A percentile compares a stretch with the other conserved stretches of the same genome.
These are phyloP conservation scores for Neurospora intermedia DNA, from an alignment of 495 filamentous ascomycete species.

Conservation along the genomic window DNA sequence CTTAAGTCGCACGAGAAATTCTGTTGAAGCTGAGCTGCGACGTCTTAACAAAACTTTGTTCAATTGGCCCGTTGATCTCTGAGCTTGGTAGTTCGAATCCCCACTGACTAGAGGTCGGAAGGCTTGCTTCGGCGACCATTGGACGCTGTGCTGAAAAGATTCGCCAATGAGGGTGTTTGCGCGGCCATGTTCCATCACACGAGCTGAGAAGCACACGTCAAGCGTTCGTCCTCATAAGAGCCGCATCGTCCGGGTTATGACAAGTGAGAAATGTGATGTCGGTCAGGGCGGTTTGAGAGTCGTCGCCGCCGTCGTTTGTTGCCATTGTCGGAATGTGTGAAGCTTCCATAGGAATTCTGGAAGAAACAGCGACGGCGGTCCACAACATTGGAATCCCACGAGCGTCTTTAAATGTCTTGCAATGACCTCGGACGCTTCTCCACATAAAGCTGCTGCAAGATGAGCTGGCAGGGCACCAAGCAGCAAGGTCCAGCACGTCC, in stretches of 20 bases:
- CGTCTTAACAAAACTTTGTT: constrained; percentile 9
- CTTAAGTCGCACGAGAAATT: constrained; percentile 7
- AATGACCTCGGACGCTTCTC: constrained; percentile 13
- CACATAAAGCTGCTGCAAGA: constrained; percentile 25
- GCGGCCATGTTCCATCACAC: constrained; percentile 15
- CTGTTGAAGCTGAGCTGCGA: constrained; percentile 1
- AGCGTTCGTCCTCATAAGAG: constrained; percentile 15
- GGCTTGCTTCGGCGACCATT: constrained; percentile 23
- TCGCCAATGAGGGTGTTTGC: constrained; percentile 21
- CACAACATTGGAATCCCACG: not conserved
- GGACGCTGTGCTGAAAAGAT: constrained; percentile 12
- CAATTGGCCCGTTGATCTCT: constrained; percentile 12
- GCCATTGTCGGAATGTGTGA: not conserved
- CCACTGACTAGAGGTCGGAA: constrained; percentile 13
- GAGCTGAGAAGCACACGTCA: constrained; percentile 7
- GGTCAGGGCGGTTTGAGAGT: not conserved
- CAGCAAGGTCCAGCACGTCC: not conserved
- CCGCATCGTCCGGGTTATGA: constrained; percentile 10
- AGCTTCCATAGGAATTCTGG: not conserved
- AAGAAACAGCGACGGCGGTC: not conserved
- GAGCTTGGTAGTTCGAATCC: constrained; percentile 2
- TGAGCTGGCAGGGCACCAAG: constrained; percentile 26
- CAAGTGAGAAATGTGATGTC: not conserved
- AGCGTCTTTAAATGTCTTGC: constrained; percentile 19
- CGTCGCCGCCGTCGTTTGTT: not conserved